Evolutionary conservation across 371 early-diverging fungal species (phyloP).

Genomic region (Syncephalastrum racemosum): DNA sequence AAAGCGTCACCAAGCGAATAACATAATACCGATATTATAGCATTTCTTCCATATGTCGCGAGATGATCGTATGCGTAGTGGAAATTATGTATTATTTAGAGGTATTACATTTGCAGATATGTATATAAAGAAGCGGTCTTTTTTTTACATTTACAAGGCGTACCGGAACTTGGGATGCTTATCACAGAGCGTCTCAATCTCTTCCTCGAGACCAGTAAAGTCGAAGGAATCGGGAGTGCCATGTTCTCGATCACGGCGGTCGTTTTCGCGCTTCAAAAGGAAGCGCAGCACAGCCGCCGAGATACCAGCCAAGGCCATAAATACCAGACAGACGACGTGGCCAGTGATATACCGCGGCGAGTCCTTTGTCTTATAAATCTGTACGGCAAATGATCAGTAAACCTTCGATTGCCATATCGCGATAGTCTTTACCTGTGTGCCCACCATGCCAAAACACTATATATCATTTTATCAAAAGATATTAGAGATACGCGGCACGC

Average conservation of each 20-base stretch:
- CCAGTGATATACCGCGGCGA: constrained; percentile 53
- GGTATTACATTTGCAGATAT: too few species aligned
- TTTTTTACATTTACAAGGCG: constrained; percentile 25
- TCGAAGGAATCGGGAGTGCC: constrained; percentile 27
- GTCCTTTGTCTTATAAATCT: constrained; percentile 47
- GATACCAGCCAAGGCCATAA: constrained; percentile 23
- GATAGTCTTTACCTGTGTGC: constrained; percentile 42
- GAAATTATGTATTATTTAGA: too few species aligned
- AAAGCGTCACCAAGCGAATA: too few species aligned
- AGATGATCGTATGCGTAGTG: too few species aligned
- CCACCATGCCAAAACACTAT: constrained; percentile 54
- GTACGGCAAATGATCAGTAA: background rate
- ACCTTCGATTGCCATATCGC: background rate
- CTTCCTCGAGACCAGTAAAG: constrained; percentile 15
- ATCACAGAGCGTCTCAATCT: constrained; percentile 39
- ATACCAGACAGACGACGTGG: constrained; percentile 51
- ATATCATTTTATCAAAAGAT: background rate
- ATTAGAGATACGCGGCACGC: background rate
- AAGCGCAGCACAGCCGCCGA: constrained; percentile 33
- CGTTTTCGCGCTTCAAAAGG: constrained; percentile 49
- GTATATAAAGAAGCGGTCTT: too few species aligned
- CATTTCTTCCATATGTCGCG: too few species aligned
- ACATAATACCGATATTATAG: too few species aligned
- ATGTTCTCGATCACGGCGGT: constrained; percentile 34
- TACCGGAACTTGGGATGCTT: constrained; percentile 47